Evolutionary conservation across 805 yeast genomes (phyloP), one percentile per base, ranked within the genome.

Genomic region (Metschnikowia hibisci): DNA sequence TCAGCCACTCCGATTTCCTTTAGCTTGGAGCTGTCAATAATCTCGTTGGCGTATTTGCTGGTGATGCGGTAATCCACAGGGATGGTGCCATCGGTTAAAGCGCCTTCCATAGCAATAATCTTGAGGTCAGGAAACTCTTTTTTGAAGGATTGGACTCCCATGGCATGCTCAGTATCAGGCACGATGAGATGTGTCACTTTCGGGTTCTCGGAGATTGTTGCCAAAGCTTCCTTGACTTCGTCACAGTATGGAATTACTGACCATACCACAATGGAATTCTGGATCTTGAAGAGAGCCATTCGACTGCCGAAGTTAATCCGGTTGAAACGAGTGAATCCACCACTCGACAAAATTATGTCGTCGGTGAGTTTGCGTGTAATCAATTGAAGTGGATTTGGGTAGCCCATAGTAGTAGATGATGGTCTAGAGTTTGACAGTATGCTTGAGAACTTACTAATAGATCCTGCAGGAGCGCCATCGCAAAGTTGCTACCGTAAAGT

Each of bases 131-230:
- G 85, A 56, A 64, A 72, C 42, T 62, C 59, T 14, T 67, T 64
- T 55, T 76, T 74, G 62, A 81, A 76, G 11, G 75, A 72, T 20
- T 60, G 55, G 10, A 81, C 77, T 3, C 83, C 85, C 77, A 82
- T 62, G 1, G 84, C 79, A 55, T 83, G 89, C 49, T 80, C 84
- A 26, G 50, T 54, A 54, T 83, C 86, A 2, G 88, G 87, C 36
- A 83, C 69, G 32, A 84, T 68, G 29, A 80, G 64, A 48, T 78
- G 74, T 2, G 73, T 58, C 32, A 80, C 67, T 23, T 71, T 68
- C 25, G 58, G 52, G 10, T 62, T 44, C 36, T 61, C 60, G 1
- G 66, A 59, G 15, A 64, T 47, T 27, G 57, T 48, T 41, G 63
- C 56, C 43, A 80, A 47, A 1, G 75, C 68, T 30, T 62, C 61